Conservation (phyloP, 228 moss, liverwort and hornwort genomes). For the Sphagnum fallax region DNA sequence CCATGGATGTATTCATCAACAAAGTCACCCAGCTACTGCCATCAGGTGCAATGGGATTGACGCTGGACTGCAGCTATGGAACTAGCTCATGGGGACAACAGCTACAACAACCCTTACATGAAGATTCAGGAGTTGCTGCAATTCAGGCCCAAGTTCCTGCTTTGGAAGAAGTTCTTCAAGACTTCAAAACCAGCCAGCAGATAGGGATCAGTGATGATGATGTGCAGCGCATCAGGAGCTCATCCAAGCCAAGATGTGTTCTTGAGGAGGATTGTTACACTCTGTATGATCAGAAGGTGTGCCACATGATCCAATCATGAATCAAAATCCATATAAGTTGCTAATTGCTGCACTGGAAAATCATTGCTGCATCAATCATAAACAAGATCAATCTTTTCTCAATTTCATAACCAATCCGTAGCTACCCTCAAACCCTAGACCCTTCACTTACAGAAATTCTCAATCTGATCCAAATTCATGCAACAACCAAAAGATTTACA, state of each 20-base stretch:
- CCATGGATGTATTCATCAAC: slow-evolving; percentile 62
- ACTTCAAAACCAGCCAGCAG: slow-evolving; percentile 7
- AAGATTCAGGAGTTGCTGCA: slow-evolving; percentile 11
- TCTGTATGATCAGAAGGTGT: slow-evolving; percentile 32
- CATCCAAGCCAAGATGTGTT: slow-evolving; percentile 4
- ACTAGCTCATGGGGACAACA: slow-evolving; percentile 11
- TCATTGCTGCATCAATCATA: too few relatives aligned
- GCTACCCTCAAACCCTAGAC: too few relatives aligned
- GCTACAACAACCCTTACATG: slow-evolving; percentile 28
- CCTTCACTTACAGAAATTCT: too few relatives aligned
- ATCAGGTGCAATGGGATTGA: slow-evolving; percentile 40
- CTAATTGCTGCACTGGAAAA: too few relatives aligned
- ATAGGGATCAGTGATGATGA: too few relatives aligned
- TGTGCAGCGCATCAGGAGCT: too few relatives aligned
- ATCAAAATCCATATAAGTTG: too few relatives aligned
- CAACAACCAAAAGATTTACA: too few relatives aligned
- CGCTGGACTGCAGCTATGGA: slow-evolving; percentile 27
- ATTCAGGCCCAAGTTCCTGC: not conserved
- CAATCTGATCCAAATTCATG: too few relatives aligned
- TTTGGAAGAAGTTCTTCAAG: slow-evolving; percentile 15
- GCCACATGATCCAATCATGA: not conserved
- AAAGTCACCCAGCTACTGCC: slow-evolving; percentile 53
- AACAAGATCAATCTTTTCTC: too few relatives aligned
- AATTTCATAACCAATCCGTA: too few relatives aligned
- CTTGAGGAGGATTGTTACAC: slow-evolving; percentile 41